Conservation (phyloP, 208 protist species). For the Strigomonas culicis region DNA sequence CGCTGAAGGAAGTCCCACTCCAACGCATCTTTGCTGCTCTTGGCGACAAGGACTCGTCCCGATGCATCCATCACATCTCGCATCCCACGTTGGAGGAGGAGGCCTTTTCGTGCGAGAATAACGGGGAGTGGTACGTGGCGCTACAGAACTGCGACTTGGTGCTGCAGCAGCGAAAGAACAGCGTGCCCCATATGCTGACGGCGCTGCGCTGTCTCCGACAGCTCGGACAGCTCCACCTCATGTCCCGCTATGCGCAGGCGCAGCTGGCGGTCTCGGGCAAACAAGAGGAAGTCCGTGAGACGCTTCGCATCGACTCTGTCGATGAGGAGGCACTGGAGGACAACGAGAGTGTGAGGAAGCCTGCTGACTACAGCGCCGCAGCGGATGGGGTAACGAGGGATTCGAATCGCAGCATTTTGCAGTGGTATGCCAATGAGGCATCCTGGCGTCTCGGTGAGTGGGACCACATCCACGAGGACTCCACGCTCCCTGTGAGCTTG, state of each 20-base stretch:
- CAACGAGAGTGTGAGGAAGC: background rate
- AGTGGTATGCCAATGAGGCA: slow-evolving; percentile 82
- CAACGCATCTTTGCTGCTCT: slow-evolving; percentile 81
- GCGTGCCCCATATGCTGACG: slow-evolving; percentile 70
- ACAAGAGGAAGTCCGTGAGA: background rate
- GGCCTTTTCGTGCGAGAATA: slow-evolving; percentile 82
- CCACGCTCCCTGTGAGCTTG: slow-evolving; percentile 29
- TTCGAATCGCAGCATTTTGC: slow-evolving; percentile 26
- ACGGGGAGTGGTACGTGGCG: slow-evolving; percentile 77
- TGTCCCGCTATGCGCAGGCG: slow-evolving; percentile 54
- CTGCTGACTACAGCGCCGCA: background rate
- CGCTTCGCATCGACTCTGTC: background rate
- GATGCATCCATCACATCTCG: slow-evolving; percentile 55
- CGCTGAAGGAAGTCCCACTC: slow-evolving; percentile 36
- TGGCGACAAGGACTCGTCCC: slow-evolving; percentile 71
- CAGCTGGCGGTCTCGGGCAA: background rate
- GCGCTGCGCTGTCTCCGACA: slow-evolving; percentile 80
- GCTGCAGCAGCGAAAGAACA: slow-evolving; percentile 66
- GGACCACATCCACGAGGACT: slow-evolving; percentile 38
- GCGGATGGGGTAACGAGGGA: background rate
- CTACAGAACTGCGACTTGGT: slow-evolving; percentile 72
- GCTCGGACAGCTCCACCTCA: slow-evolving; percentile 84
- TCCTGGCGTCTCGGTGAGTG: slow-evolving; percentile 85
- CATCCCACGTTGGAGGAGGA: slow-evolving; percentile 42
- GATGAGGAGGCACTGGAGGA: background rate